phyloP scores from a whole-genome alignment of 1,284 basidiomycete species.

The Schizopora paradoxa region DNA sequence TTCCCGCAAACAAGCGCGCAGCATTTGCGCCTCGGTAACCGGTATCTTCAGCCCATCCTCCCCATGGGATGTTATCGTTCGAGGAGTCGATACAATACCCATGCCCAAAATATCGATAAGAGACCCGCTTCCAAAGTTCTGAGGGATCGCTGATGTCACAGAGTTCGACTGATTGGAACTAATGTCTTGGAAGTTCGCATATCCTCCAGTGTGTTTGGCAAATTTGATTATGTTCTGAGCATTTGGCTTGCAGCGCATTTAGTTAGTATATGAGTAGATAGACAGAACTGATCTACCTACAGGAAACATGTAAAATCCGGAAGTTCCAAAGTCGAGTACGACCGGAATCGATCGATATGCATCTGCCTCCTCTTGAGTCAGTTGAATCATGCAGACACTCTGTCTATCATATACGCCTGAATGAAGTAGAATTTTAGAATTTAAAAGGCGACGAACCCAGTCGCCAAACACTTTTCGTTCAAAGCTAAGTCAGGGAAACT shows the following conservation, averaged over 20 bases:
- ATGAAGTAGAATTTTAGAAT: conserved; percentile 2
- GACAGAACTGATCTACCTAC: conserved; percentile 41
- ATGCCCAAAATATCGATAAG: too few species aligned
- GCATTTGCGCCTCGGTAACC: conserved; percentile 37
- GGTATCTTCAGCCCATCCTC: conserved; percentile 61
- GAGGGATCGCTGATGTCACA: background rate
- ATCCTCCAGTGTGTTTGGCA: conserved; percentile 66
- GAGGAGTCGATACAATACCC: conserved; percentile 53
- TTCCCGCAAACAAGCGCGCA: conserved; percentile 48
- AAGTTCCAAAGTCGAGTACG: conserved; percentile 57
- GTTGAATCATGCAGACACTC: conserved; percentile 68
- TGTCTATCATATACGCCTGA: conserved; percentile 45
- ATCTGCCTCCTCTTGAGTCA: conserved; percentile 63
- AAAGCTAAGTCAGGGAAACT: conserved; percentile 59
- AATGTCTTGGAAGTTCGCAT: conserved; percentile 39
- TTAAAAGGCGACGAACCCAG: conserved; percentile 46
- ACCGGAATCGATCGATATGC: conserved; percentile 64
- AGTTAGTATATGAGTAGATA: too few species aligned
- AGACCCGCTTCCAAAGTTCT: conserved; percentile 9
- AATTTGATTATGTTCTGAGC: conserved; percentile 66
- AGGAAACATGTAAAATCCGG: conserved; percentile 72
- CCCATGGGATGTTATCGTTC: conserved; percentile 54
- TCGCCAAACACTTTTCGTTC: conserved; percentile 52
- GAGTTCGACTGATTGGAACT: conserved; percentile 11
- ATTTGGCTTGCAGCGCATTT: too few species aligned